Base-by-base conservation (phyloP, 371 early-diverging fungal genomes). In the Mortierella sp. region DNA sequence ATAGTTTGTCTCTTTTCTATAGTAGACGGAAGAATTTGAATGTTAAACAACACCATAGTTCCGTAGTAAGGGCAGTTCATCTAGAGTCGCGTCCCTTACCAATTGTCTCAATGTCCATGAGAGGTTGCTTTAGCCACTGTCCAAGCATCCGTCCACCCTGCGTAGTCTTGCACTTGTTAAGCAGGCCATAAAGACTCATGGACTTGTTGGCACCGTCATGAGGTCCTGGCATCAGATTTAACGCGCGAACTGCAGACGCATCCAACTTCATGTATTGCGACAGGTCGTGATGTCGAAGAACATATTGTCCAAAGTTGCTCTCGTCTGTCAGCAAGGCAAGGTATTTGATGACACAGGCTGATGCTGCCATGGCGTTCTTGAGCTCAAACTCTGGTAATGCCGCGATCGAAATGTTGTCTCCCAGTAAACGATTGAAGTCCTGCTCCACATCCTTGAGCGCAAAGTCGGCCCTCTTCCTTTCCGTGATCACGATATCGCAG, bases 81-180 rank as follows among this genome's bases (percentile, higher is more conserved):
- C n/a, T n/a, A n/a, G n/a, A n/a, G n/a, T n/a, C n/a, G n/a, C n/a
- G n/a, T n/a, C n/a, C 54, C 69, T 56, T 79, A 88, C 87, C 82
- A 54, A 98, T 97, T 24, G 88, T 91, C 8, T 73, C 66, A 8
- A 91, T 21, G 34, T 89, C 85, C 71, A 96, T 81, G 4, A 97
- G 82, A 7, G 99, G 99, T 69, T 98, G 98, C 63, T 93, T 95
- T 29, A 98, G 73, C 98, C 98, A 98, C 76, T 95, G 95, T 14
- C 87, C 85, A 22, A 98, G 81, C 65, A 97, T 70, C 4, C 98
- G 84, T 19, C 92, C 85, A 0, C 99, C 99, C 71, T 96, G 96
- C 0, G 92, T 80, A 5, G 99, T 98, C 57, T 90, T 88, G 82
- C 97, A 96, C 59, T 92, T 84, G 80, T 97, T 94, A 44, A 98